phyloP scores from a whole-genome alignment of 495 filamentous ascomycete genomes.

The Penicillium egyptiacum region DNA sequence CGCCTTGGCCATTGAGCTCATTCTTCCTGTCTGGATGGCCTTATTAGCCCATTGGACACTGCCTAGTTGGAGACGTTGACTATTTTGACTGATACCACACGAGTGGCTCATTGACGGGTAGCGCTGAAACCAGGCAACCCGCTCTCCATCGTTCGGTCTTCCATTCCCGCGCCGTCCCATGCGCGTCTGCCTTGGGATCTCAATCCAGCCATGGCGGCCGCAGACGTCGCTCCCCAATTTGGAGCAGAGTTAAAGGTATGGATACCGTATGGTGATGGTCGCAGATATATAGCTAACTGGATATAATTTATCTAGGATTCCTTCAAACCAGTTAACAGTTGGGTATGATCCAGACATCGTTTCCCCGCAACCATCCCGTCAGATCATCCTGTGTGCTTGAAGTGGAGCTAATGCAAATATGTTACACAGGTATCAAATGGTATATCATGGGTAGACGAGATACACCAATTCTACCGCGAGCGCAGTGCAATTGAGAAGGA shows the following conservation, averaged over 20 bases:
- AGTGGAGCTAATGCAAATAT: slow-evolving; percentile 32
- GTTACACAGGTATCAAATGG: slow-evolving; percentile 67
- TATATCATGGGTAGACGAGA: slow-evolving; percentile 93
- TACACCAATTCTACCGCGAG: slow-evolving; percentile 96
- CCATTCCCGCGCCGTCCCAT: slow-evolving; percentile 16
- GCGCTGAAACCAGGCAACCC: not conserved
- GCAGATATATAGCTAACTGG: slow-evolving; percentile 1
- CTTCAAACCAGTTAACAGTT: slow-evolving; percentile 90
- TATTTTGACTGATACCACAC: not conserved
- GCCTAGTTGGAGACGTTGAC: not conserved
- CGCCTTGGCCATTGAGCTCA: slow-evolving; percentile 34
- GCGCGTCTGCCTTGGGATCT: slow-evolving; percentile 22
- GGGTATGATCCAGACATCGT: slow-evolving; percentile 56
- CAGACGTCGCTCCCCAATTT: slow-evolving; percentile 74
- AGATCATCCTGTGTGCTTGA: slow-evolving; percentile 16
- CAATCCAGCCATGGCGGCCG: slow-evolving; percentile 63
- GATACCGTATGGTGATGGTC: not conserved
- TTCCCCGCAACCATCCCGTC: slow-evolving; percentile 24
- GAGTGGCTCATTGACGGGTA: not conserved
- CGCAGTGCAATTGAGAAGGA: slow-evolving; percentile 93
- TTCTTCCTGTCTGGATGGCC: slow-evolving; percentile 22
- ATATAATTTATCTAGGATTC: slow-evolving; percentile 63
- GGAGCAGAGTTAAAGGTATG: slow-evolving; percentile 87
- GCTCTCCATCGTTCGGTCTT: not conserved
- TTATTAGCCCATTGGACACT: slow-evolving; percentile 8